phyloP scores from a whole-genome alignment of 257 asterid species.

The Solanum commersonii region DNA sequence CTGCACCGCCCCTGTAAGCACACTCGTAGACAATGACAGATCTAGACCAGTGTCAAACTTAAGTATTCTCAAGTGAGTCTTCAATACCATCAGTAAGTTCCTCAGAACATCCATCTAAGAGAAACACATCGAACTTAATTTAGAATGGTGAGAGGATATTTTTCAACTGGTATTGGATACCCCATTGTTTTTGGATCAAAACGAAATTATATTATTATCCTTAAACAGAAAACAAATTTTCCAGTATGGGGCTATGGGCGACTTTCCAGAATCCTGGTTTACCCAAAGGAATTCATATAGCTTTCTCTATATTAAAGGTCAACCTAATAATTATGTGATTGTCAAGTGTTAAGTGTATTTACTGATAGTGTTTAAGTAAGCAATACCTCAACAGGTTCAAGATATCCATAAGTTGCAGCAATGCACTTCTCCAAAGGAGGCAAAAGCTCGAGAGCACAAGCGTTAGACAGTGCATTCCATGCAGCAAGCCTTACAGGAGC shows the following conservation, averaged over 20 bases:
- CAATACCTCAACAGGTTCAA: constrained; percentile 85
- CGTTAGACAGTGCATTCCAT: constrained; percentile 68
- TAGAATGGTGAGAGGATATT: neutral
- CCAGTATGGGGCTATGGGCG: neutral
- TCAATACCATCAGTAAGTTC: neutral
- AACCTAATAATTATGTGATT: neutral
- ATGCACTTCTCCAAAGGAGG: constrained; percentile 60
- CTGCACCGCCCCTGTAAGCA: neutral
- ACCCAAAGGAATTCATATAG: neutral
- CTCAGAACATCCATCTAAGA: neutral
- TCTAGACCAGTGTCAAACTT: neutral
- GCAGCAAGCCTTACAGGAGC: constrained; percentile 66
- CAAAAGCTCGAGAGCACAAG: constrained; percentile 74
- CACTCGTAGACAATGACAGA: neutral
- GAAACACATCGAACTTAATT: neutral
- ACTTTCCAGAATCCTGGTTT: neutral
- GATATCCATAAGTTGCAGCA: constrained; percentile 57
- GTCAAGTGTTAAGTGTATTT: neutral
- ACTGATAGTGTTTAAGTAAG: neutral
- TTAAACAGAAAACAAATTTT: neutral
- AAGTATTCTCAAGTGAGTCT: neutral
- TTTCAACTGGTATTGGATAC: neutral
- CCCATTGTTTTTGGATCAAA: neutral
- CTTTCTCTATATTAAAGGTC: neutral
- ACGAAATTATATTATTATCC: neutral